These are phyloP conservation scores for Cyclotella kingstonii DNA, from an alignment of 108 stramenopile genomes.

Conservation along the genomic window DNA sequence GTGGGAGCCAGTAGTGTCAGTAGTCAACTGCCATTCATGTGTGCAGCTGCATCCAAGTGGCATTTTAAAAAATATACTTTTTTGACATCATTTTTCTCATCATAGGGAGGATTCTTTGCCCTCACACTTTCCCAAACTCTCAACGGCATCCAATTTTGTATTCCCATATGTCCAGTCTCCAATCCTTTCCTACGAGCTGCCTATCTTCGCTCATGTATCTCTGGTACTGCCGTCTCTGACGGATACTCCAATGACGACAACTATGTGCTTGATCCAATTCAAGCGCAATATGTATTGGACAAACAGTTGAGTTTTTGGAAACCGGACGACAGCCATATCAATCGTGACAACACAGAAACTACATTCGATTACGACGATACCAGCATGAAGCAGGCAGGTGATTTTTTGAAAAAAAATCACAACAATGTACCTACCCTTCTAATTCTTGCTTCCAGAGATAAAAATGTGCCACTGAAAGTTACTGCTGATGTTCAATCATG, in stretches of 20 bases:
- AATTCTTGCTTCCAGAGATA: conserved; percentile 29
- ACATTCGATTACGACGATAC: too few relatives aligned
- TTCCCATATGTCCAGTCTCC: conserved; percentile 38
- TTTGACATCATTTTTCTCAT: background rate
- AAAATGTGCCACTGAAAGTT: conserved; percentile 35
- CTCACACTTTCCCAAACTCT: conserved; percentile 15
- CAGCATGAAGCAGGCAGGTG: conserved; percentile 26
- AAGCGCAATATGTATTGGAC: conserved; percentile 24
- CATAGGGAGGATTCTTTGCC: conserved; percentile 41
- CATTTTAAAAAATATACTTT: background rate
- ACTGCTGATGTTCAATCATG: conserved; percentile 28
- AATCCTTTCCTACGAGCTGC: conserved; percentile 33
- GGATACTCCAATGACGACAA: conserved; percentile 4
- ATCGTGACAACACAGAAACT: too few relatives aligned
- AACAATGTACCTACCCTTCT: conserved; percentile 31
- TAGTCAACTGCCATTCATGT: background rate
- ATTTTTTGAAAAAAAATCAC: conserved; percentile 5
- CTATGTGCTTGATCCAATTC: conserved; percentile 13
- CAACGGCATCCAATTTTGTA: conserved; percentile 31
- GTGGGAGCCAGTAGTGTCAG: conserved; percentile 35
- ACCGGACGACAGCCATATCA: too few relatives aligned
- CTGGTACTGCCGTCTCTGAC: background rate
- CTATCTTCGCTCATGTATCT: conserved; percentile 37
- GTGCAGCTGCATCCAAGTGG: background rate
- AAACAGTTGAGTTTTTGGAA: conserved; percentile 32